A percentile compares a stretch with the other conserved stretches of the same genome.
Conservation (phyloP, 1,284 basidiomycete genomes). For the Psilocybe mexicana region DNA sequence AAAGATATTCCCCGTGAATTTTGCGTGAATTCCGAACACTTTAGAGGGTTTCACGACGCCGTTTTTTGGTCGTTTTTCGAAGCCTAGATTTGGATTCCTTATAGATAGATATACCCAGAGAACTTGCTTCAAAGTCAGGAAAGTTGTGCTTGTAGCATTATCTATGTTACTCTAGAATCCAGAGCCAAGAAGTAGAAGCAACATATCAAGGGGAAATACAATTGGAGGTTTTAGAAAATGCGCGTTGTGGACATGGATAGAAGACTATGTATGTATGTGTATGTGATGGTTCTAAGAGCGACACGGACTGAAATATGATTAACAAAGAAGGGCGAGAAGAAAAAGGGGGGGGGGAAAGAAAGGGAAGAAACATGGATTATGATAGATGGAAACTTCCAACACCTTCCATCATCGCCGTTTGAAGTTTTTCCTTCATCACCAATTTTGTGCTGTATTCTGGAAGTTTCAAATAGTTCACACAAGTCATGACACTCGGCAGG, state of each 20-base stretch:
- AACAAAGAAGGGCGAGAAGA: background rate
- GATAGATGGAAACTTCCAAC: constrained; percentile 95
- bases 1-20: too few relatives aligned
- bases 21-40: too few relatives aligned
- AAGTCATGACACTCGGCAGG: constrained; percentile 98
- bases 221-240: too few relatives aligned
- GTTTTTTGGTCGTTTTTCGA: too few relatives aligned
- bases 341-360: background rate
- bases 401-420: constrained; percentile 85
- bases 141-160: too few relatives aligned
- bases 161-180: background rate
- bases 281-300: background rate
- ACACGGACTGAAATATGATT: background rate
- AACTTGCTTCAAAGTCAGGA: too few relatives aligned
- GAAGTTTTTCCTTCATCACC: constrained; percentile 79
- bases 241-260: background rate
- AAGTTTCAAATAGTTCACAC: constrained; percentile 94
- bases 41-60: too few relatives aligned
- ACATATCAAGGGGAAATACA: too few relatives aligned
- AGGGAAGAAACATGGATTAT: constrained; percentile 35
- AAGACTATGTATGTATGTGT: background rate
- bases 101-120: too few relatives aligned
- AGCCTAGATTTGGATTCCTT: too few relatives aligned
- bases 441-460: constrained; percentile 89
- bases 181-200: background rate